phyloP scores from a whole-genome alignment of 2,329 filamentous ascomycete species.

The Fusarium mangiferae region DNA sequence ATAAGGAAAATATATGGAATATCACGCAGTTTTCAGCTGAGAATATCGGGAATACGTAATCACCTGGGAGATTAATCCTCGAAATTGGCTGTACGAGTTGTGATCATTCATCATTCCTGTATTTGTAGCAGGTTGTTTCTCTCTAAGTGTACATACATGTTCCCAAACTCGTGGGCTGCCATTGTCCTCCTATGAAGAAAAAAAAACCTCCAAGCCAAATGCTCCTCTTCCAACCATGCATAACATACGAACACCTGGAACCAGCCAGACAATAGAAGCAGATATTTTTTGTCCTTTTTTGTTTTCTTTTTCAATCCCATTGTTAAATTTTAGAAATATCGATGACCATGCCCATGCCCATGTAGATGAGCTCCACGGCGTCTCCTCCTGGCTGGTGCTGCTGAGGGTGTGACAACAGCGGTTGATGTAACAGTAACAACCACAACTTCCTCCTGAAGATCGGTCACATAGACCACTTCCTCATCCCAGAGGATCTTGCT shows the following conservation, averaged over 20 bases:
- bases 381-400: slow-evolving; percentile 30
- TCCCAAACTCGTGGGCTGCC: slow-evolving; percentile 46
- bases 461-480: slow-evolving; percentile 63
- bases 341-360: slow-evolving; percentile 50
- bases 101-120: slow-evolving; percentile 46
- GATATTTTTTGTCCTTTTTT: slow-evolving; percentile 27
- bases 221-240: slow-evolving; percentile 49
- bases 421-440: slow-evolving; percentile 53
- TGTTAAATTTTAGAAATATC: slow-evolving; percentile 38
- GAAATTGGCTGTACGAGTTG: slow-evolving; percentile 31
- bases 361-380: slow-evolving; percentile 51
- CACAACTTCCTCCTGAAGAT: slow-evolving; percentile 53
- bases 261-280: slow-evolving; percentile 49
- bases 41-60: slow-evolving; percentile 7
- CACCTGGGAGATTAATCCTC: slow-evolving; percentile 22
- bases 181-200: slow-evolving; percentile 50
- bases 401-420: slow-evolving; percentile 33
- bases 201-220: slow-evolving; percentile 49
- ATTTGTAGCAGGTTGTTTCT: slow-evolving; percentile 45
- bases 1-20: background rate
- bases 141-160: slow-evolving; percentile 50
- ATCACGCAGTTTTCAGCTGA: slow-evolving; percentile 1
- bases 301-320: slow-evolving; percentile 13
- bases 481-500: slow-evolving; percentile 68
- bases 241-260: slow-evolving; percentile 48